Percentiles rank a stretch among this genome's conserved stretches.
These are phyloP conservation scores for Mycena filopes DNA, from an alignment of 768 basidiomycete species.

Conservation along the genomic window DNA sequence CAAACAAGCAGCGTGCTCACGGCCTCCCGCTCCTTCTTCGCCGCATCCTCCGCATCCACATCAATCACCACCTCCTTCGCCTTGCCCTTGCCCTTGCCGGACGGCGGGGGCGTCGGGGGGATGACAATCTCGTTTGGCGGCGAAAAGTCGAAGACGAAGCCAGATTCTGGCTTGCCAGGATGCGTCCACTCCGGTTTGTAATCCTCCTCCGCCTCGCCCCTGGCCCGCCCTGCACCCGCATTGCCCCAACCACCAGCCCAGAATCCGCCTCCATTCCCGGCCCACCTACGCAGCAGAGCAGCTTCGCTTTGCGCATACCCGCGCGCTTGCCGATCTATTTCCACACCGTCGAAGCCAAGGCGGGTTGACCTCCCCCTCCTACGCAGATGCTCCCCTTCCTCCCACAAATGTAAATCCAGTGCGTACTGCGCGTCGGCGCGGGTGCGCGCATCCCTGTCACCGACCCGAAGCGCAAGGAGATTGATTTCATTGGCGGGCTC, in stretches of 20 bases:
- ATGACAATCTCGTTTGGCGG: constrained; percentile 47
- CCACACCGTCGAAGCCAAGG: no score
- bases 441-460: constrained; percentile 8
- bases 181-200: constrained; percentile 77
- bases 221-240: background rate
- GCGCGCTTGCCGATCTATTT: no score
- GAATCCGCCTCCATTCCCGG: constrained; percentile 3
- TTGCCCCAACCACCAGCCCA: no score
- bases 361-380: no score
- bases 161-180: constrained; percentile 61
- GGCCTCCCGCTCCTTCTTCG: constrained; percentile 38
- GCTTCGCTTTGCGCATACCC: constrained; percentile 37
- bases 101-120: constrained; percentile 9
- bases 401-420: constrained; percentile 26
- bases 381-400: constrained; percentile 12
- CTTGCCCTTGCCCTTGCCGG: constrained; percentile 32
- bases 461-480: constrained; percentile 16
- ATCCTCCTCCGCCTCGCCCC: constrained; percentile 49
- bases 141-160: constrained; percentile 77
- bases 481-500: constrained; percentile 20
- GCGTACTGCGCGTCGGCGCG: constrained; percentile 34
- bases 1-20: constrained; percentile 67
- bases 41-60: constrained; percentile 63
- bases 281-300: constrained; percentile 22
- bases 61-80: constrained; percentile 43